Base-by-base conservation (phyloP, 2,329 filamentous ascomycete species). In the Metarhizium humberi region DNA sequence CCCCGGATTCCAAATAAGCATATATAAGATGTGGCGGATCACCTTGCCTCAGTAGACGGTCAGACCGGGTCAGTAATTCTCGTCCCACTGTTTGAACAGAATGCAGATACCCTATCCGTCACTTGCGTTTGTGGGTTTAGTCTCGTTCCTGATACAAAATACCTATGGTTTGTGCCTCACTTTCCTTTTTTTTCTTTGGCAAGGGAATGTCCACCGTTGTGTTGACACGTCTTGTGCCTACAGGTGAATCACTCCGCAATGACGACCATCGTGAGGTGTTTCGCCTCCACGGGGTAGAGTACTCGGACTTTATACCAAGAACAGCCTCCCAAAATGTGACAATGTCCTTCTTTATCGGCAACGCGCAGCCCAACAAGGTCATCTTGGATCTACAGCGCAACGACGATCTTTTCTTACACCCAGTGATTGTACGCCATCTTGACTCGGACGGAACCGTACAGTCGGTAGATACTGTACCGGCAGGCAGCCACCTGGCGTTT, bases 361-460 rank as follows among this genome's bases (percentile, higher is more conserved):
- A 34, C 38, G 34, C 18, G 18, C 18, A 7, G 7, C 16, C 4
- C 2, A 3, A 45, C 20, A 40, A 30, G 13, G 29, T 60, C 14
- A 14, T 32, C 4, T 46, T 60, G 2, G 25, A 48, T 3, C 52
- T 60, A 4, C 20, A 48, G 4, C 56, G 58, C 18, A 52, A 58
- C 32, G 58, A 60, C 3, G 56, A 55, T 18, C 51, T 60, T 5
- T 58, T 51, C 51, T 29, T 46, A n/a, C 54, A 60, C 10, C 50
- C 52, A 3, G 34, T 60, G 3, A 34, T 55, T 4, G 47, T 58
- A 6, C 52, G 56, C 30, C 46, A 48, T 16, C 10, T 60, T 20
- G 51, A 40, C 16, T 25, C 52, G 8, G 55, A 58, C 32, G 58
- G 58, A 4, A 51, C 54, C 11, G 29, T 57, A 4, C 40, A 40